A percentile compares a stretch with the other conserved stretches of the same genome.
phyloP scores from a whole-genome alignment of 805 yeast species.

The Wickerhamiella slavikovae region DNA sequence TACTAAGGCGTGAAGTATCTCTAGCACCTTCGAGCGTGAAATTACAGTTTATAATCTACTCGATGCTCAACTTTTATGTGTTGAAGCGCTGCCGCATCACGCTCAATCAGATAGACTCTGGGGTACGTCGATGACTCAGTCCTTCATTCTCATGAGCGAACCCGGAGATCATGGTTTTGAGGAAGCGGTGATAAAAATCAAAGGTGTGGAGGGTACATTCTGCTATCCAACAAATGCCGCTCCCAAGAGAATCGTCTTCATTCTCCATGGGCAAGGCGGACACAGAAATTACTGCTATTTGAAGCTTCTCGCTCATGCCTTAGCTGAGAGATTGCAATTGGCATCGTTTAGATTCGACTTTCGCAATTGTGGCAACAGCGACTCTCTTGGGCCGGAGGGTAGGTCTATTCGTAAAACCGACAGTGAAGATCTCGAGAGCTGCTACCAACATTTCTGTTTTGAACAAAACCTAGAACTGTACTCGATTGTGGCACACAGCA shows the following conservation, averaged over 20 bases:
- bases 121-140: too few species aligned
- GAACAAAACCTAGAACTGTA: slow-evolving; percentile 25
- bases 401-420: slow-evolving; percentile 40
- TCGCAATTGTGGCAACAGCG: slow-evolving; percentile 68
- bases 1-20: too few species aligned
- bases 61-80: too few species aligned
- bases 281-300: slow-evolving; percentile 68
- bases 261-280: slow-evolving; percentile 74
- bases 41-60: too few species aligned
- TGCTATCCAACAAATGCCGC: background rate
- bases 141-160: too few species aligned
- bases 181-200: background rate
- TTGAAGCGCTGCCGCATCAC: too few species aligned
- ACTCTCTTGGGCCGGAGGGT: slow-evolving; percentile 34
- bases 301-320: slow-evolving; percentile 32
- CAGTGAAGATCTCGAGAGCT: slow-evolving; percentile 39
- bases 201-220: background rate
- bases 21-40: too few species aligned
- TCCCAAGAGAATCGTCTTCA: slow-evolving; percentile 24
- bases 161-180: too few species aligned
- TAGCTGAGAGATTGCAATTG: slow-evolving; percentile 40
- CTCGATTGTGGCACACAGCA: slow-evolving; percentile 54
- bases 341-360: slow-evolving; percentile 64
- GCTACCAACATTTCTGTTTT: slow-evolving; percentile 18
- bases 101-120: too few species aligned